Evolutionary conservation across 1,139 yeast genomes (phyloP).

Genomic region (Protomyces inundatus): DNA sequence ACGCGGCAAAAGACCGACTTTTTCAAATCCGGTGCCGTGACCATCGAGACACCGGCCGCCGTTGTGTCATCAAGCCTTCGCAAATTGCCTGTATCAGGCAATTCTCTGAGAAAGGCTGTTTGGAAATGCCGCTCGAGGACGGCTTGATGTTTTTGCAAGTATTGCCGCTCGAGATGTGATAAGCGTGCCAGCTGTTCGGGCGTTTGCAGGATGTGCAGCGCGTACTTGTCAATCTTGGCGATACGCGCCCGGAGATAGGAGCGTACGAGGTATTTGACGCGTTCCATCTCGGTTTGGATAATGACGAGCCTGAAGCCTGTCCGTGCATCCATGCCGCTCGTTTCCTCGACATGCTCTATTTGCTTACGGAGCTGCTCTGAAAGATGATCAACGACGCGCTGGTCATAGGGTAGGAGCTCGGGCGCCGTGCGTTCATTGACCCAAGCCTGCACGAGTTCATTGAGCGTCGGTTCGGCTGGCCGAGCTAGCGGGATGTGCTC

Average conservation of each 20-base stretch:
- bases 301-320: conserved; percentile 59
- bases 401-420: conserved; percentile 26
- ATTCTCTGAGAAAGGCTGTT: conserved; percentile 56
- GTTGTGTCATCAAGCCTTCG: conserved; percentile 71
- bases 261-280: conserved; percentile 73
- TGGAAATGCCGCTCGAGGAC: conserved; percentile 63
- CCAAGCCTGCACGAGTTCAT: conserved; percentile 18
- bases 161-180: conserved; percentile 29
- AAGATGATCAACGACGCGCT: conserved; percentile 10
- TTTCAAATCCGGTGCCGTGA: conserved; percentile 67
- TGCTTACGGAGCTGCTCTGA: conserved; percentile 14
- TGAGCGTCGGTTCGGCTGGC: background rate
- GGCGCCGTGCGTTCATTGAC: conserved; percentile 27
- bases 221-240: conserved; percentile 58
- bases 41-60: conserved; percentile 67
- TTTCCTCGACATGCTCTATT: conserved; percentile 11
- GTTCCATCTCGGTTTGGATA: conserved; percentile 84
- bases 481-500: background rate
- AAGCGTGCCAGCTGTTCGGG: conserved; percentile 16
- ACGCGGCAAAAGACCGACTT: conserved; percentile 73
- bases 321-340: conserved; percentile 8
- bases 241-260: conserved; percentile 75
- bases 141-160: conserved; percentile 50
- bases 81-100: conserved; percentile 54
- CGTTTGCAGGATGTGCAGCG: conserved; percentile 48